A percentile compares a stretch with the other conserved stretches of the same genome.
Evolutionary conservation across 352 stramenopile genomes (phyloP).

Genomic region (Phytophthora meadii): DNA sequence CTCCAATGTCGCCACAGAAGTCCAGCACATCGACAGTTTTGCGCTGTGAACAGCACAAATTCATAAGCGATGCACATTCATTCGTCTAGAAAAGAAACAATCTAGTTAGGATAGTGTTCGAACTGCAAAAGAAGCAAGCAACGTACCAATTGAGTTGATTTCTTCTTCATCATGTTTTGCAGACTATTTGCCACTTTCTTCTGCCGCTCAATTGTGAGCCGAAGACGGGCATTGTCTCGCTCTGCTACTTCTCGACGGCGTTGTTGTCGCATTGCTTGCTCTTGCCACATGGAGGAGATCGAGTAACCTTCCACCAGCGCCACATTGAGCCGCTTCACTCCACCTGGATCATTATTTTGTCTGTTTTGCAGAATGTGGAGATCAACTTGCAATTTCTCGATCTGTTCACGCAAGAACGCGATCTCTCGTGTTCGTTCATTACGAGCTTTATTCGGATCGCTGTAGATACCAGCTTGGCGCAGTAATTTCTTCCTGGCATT

Average conservation of each 20-base stretch:
- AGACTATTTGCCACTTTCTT: conserved; percentile 42
- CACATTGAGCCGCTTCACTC: background rate
- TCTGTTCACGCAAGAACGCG: conserved; percentile 39
- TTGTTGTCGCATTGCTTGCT: conserved; percentile 21
- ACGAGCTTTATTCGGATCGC: conserved; percentile 39
- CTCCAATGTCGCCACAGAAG: conserved; percentile 20
- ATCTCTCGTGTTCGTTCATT: conserved; percentile 48
- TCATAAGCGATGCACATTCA: conserved; percentile 21
- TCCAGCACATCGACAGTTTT: conserved; percentile 24
- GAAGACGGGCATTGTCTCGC: conserved; percentile 35
- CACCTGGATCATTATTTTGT: background rate
- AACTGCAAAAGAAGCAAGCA: background rate
- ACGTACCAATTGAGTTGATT: conserved; percentile 21
- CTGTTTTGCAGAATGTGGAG: conserved; percentile 30
- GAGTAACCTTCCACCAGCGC: background rate
- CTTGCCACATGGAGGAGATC: conserved; percentile 26
- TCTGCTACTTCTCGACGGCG: conserved; percentile 24
- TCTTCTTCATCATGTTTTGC: conserved; percentile 37
- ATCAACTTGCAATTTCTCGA: conserved; percentile 39
- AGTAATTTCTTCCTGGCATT: conserved; percentile 35
- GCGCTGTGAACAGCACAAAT: conserved; percentile 18
- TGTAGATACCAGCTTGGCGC: conserved; percentile 27
- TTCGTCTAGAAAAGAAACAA: conserved; percentile 15
- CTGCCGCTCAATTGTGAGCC: conserved; percentile 44
- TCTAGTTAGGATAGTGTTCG: conserved; percentile 1